These are phyloP conservation scores for Albizia julibrissin DNA, from an alignment of 306 rosid species.

Conservation along the genomic window DNA sequence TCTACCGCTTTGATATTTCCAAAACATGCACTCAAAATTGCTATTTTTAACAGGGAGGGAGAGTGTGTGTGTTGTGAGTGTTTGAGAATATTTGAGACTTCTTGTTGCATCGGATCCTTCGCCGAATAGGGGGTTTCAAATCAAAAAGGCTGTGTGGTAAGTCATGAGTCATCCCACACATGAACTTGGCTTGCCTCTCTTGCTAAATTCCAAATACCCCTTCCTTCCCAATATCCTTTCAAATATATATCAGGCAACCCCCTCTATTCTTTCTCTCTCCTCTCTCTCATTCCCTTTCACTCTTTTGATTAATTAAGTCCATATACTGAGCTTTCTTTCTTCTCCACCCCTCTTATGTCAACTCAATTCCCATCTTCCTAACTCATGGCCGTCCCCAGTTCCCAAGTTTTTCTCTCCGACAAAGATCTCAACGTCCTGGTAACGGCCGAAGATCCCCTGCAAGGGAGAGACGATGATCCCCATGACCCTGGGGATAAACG, in stretches of 20 bases:
- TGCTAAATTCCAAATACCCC: constrained; percentile 40
- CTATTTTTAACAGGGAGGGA: too few species aligned
- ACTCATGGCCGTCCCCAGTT: constrained; percentile 42
- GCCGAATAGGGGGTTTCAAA: constrained; percentile 45
- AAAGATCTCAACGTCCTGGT: constrained; percentile 34
- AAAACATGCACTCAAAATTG: too few species aligned
- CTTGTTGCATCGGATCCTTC: constrained; percentile 85
- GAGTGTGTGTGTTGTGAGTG: too few species aligned
- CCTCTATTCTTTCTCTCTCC: constrained; percentile 3
- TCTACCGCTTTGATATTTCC: too few species aligned
- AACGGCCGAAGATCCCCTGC: not conserved
- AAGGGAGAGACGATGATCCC: not conserved
- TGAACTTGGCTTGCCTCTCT: constrained; percentile 27
- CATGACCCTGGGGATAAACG: not conserved
- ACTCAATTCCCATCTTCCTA: constrained; percentile 20
- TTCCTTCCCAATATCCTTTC: not conserved
- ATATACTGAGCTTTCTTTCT: too few species aligned
- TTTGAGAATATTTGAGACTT: too few species aligned
- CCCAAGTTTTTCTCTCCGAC: constrained; percentile 44
- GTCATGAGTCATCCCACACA: constrained; percentile 1
- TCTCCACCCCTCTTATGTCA: not conserved
- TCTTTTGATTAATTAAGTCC: not conserved
- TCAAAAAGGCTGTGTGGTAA: constrained; percentile 1
- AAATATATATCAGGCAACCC: not conserved
- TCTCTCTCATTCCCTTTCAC: not conserved